A percentile compares a stretch with the other conserved stretches of the same genome.
These are phyloP conservation scores for Chrysoporthe cubensis DNA, from an alignment of 2,329 filamentous ascomycete species.

Conservation along the genomic window DNA sequence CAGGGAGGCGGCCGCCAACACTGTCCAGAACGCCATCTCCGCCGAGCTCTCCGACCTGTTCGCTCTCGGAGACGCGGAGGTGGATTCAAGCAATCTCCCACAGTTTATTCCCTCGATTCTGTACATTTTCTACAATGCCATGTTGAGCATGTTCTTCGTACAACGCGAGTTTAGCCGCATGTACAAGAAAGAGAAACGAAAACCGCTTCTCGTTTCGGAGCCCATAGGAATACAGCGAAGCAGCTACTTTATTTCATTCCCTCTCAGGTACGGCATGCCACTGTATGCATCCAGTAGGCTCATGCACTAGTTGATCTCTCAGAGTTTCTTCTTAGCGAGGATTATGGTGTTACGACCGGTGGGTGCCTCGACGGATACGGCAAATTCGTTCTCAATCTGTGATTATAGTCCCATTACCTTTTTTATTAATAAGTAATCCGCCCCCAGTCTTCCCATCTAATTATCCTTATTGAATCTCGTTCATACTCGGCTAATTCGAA, in stretches of 20 bases:
- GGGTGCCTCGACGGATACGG: constrained; percentile 30
- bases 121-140: constrained; percentile 49
- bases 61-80: too few species aligned
- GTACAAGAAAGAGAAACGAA: constrained; percentile 35
- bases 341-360: constrained; percentile 37
- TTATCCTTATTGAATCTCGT: not conserved
- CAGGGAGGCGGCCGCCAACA: too few species aligned
- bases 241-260: constrained; percentile 50
- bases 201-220: constrained; percentile 47
- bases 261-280: constrained; percentile 48
- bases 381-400: constrained; percentile 38
- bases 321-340: constrained; percentile 48
- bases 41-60: too few species aligned
- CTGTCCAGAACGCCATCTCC: too few species aligned
- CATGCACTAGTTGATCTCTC: constrained; percentile 55
- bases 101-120: constrained; percentile 51
- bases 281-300: constrained; percentile 40
- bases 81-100: constrained; percentile 42
- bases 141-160: constrained; percentile 51
- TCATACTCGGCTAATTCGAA: not conserved
- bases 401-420: constrained; percentile 38
- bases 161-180: constrained; percentile 51
- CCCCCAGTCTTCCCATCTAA: not conserved
- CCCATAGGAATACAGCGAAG: constrained; percentile 46
- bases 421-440: constrained; percentile 23